phyloP scores from a whole-genome alignment of 2,329 filamentous ascomycete genomes.

The Magnaporthiopsis incrustans region DNA sequence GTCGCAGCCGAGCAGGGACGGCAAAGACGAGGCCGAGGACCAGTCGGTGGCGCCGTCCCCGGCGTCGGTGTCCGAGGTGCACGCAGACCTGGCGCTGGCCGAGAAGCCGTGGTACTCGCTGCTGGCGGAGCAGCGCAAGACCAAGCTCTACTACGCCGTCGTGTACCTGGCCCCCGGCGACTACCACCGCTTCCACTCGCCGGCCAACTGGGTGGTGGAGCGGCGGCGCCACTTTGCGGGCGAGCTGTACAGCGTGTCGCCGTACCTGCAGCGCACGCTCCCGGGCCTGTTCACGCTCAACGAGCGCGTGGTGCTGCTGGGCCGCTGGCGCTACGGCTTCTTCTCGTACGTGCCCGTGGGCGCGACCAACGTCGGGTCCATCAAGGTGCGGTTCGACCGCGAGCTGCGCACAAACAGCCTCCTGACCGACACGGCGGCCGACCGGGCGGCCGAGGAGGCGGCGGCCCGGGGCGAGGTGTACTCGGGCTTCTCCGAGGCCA shows the following conservation, averaged over 20 bases:
- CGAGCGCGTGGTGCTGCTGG: conserved; percentile 87
- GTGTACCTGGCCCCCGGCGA: conserved; percentile 95
- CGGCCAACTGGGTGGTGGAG: conserved; percentile 90
- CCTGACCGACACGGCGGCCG: conserved; percentile 85
- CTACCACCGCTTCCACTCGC: conserved; percentile 97
- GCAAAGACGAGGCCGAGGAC: conserved; percentile 53
- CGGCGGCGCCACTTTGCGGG: conserved; percentile 94
- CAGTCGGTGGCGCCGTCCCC: conserved; percentile 62
- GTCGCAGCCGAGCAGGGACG: conserved; percentile 33
- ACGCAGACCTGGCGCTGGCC: conserved; percentile 71
- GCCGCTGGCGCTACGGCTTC: conserved; percentile 94
- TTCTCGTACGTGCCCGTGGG: conserved; percentile 94
- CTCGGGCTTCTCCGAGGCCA: conserved; percentile 86
- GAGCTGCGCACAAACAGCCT: conserved; percentile 91
- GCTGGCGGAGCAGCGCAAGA: conserved; percentile 54
- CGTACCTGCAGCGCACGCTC: conserved; percentile 85
- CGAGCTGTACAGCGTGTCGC: conserved; percentile 89
- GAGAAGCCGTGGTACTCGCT: conserved; percentile 63
- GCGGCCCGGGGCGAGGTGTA: conserved; percentile 70
- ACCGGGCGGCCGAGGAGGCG: conserved; percentile 75
- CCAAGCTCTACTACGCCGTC: conserved; percentile 78
- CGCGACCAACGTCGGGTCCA: conserved; percentile 94
- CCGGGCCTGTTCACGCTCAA: conserved; percentile 95
- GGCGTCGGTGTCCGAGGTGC: conserved; percentile 73
- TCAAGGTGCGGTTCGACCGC: conserved; percentile 92